Evolutionary conservation across 2,329 filamentous ascomycete genomes (phyloP), one percentile per base, ranked within the genome.

Genomic region (Colletotrichum lindemuthianum): DNA sequence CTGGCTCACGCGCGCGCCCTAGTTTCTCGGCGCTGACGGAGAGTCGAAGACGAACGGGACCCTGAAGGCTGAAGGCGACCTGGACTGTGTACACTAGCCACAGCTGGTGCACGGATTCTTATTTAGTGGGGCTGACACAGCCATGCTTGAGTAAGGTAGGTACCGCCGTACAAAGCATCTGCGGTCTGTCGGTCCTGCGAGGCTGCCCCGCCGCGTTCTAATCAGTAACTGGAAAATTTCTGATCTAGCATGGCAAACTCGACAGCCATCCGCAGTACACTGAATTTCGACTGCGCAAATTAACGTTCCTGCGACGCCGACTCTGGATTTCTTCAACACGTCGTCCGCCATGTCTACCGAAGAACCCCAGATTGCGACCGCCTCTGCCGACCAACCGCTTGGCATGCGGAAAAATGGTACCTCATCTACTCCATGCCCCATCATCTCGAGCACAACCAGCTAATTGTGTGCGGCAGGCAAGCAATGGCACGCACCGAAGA

Each of bases 401-500:
- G 92, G 90, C 68, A 90, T 96, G 86, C 91, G 92, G 72, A 91
- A 90, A 77, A 97, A 97, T 82, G 92, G 92, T 95, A 82, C 68
- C 80, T 54, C 41, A 52, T 51, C 61, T 51, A 36, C 58, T 37
- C 32, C 61, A 51, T 61, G 60, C 49, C 48, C 32, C 45, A 34
- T 44, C 39, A 24, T 11, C 8, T 52, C 8, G 12, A n/a, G 24
- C 45, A 11, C 15, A 41, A 10, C 39, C 34, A 58, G 36, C 58
- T 65, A 45, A 60, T 52, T 47, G 37, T 16, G 11, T 49, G 37
- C 57, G 59, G 47, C 74, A 97, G 96, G 96, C 75, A 97, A 98
- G 82, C 92, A 97, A 82, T 99, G 96, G 96, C 93, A 96, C 76
- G 83, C 85, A 57, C 84, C 86, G 34, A 95, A 93, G 76, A 92